Evolutionary conservation across 129 eudicot species (phyloP), one percentile per base, ranked within the genome.

Genomic region (Arctium lappa): DNA sequence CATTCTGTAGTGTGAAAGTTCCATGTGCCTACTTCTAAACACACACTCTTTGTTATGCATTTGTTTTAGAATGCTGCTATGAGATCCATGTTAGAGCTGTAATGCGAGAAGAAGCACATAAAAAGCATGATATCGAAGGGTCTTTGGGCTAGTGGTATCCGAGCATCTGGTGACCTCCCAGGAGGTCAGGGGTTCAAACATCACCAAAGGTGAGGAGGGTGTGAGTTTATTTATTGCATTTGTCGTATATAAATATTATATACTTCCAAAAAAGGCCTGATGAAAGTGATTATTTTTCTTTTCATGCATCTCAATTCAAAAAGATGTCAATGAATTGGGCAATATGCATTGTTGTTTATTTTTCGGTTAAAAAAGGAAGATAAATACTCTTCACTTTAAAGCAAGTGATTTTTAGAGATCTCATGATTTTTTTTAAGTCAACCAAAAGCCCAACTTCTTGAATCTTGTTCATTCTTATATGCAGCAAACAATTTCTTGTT

Each of bases 61-160:
- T n/a, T 74, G n/a, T 74, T 68, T 38, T 85, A 88, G 87, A 89
- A 70, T 83, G 89, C 80, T 88, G 86, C 82, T 88, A 88, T 73
- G 89, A 83, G 87, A 83, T 83, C 72, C 83, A 88, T 33, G 87
- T 86, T n/a, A 86, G 31, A 80, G 84, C 89, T 15, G 65, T 56
- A 12, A 82, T 65, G 86, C 73, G 84, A 72, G 84, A 88, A 80
- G 87, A 86, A 76, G 84, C 87, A 50, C 6, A 13, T 13, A 53
- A 53, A 53, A 12, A 13, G n/a, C 62, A 5, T 50, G 62, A 50
- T 50, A 50, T 50, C 62, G 3, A 50, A 50, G 62, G 18, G 62
- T 50, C 62, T 3, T 50, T 50, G 62, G n/a, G 3, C 6, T 50
- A 50, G 16, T 5, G 12, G 18, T 11, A 50, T 50, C 18, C 4